Evolutionary conservation across 805 yeast species (phyloP).

Genomic region (Wickerhamomyces strasburgensis): DNA sequence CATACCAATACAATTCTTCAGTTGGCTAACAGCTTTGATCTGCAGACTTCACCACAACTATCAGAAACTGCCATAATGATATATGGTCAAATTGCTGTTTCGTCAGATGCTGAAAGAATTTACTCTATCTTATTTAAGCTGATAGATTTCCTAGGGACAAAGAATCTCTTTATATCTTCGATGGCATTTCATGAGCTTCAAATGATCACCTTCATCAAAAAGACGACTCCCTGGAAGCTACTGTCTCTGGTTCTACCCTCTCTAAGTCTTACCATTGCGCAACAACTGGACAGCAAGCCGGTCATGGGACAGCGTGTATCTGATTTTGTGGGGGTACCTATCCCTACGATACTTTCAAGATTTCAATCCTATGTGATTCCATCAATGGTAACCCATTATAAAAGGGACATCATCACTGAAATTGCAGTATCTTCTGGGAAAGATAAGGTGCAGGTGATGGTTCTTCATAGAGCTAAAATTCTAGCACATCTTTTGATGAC

Average conservation of each 20-base stretch:
- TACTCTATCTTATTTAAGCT: conserved; percentile 62
- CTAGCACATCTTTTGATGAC: conserved; percentile 55
- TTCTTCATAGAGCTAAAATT: conserved; percentile 45
- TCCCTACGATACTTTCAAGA: conserved; percentile 56
- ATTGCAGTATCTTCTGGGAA: conserved; percentile 51
- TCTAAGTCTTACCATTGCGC: conserved; percentile 59
- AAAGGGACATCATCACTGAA: conserved; percentile 54
- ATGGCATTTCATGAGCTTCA: conserved; percentile 63
- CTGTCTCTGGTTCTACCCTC: conserved; percentile 76
- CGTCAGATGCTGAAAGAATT: conserved; percentile 61
- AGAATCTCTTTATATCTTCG: conserved; percentile 60
- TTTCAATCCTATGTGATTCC: conserved; percentile 78
- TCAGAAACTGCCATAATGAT: conserved; percentile 57
- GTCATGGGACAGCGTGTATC: conserved; percentile 55
- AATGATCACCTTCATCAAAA: conserved; percentile 49
- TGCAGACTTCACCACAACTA: conserved; percentile 34
- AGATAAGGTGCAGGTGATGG: conserved; percentile 42
- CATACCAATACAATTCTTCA: conserved; percentile 42
- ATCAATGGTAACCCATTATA: conserved; percentile 59
- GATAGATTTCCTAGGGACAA: conserved; percentile 59
- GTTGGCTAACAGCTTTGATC: conserved; percentile 37
- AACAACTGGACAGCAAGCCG: conserved; percentile 43
- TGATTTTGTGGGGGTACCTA: conserved; percentile 58
- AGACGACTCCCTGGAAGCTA: conserved; percentile 70
- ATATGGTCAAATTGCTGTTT: conserved; percentile 60